These are phyloP conservation scores for Pythium sukuiense DNA, from an alignment of 352 stramenopile genomes.

Conservation along the genomic window DNA sequence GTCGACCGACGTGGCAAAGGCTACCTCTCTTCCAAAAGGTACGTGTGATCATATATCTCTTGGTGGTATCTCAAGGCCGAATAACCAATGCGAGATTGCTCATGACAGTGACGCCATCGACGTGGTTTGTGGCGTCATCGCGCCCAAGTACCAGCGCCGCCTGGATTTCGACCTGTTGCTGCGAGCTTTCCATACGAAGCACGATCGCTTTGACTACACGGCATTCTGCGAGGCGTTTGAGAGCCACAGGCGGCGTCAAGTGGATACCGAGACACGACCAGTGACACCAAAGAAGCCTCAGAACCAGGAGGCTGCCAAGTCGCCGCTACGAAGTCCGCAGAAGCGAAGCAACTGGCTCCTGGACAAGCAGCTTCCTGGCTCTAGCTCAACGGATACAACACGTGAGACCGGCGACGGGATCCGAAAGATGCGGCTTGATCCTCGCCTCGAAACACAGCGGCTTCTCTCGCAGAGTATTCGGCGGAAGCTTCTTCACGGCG, in stretches of 20 bases:
- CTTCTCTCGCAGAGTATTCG: conserved; percentile 49
- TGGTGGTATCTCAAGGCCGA: background rate
- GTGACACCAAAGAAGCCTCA: background rate
- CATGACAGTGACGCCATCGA: conserved; percentile 14
- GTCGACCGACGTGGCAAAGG: conserved; percentile 15
- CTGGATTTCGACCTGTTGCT: conserved; percentile 24
- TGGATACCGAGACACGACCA: background rate
- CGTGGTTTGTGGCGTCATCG: conserved; percentile 14
- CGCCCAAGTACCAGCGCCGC: conserved; percentile 19
- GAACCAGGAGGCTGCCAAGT: background rate
- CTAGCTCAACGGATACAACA: background rate
- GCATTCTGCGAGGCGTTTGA: conserved; percentile 23
- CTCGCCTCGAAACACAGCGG: conserved; percentile 48
- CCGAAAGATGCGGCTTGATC: conserved; percentile 43
- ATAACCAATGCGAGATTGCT: too few species aligned
- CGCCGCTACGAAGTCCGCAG: conserved; percentile 11
- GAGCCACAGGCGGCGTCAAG: background rate
- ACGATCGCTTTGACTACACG: conserved; percentile 18
- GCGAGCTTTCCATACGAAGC: conserved; percentile 10
- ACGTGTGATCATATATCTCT: background rate
- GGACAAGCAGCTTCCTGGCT: conserved; percentile 3
- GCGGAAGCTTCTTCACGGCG: conserved; percentile 49
- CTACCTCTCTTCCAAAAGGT: conserved; percentile 23
- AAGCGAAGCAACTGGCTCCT: conserved; percentile 19
- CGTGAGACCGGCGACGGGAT: conserved; percentile 18